Evolutionary conservation across 2,329 filamentous ascomycete genomes (phyloP).

Genomic region (Aspergillus sergii): DNA sequence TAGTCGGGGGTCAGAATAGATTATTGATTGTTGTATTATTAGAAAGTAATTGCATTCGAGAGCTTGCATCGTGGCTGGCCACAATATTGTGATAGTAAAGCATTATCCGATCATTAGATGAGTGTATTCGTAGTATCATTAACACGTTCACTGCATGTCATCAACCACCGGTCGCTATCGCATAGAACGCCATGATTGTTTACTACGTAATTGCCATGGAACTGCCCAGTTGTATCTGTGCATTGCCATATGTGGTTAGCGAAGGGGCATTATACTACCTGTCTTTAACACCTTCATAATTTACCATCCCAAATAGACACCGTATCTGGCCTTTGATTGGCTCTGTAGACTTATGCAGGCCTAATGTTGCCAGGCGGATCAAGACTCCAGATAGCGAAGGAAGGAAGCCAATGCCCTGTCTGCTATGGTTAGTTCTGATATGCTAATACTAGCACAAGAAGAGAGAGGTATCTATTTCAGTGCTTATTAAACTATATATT

Average conservation of each 20-base stretch:
- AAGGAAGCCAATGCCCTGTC: too few relatives aligned
- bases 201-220: neutral
- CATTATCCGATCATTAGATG: neutral
- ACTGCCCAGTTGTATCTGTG: too few relatives aligned
- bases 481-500: too few relatives aligned
- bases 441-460: too few relatives aligned
- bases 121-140: neutral
- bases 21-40: constrained; percentile 9
- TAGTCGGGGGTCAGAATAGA: constrained; percentile 20
- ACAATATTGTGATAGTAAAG: neutral
- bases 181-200: neutral
- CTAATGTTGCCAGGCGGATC: too few relatives aligned
- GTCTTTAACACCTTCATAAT: neutral
- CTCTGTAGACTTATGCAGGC: too few relatives aligned
- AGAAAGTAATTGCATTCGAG: neutral
- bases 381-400: too few relatives aligned
- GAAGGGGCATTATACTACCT: too few relatives aligned
- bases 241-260: too few relatives aligned
- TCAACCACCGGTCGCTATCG: too few relatives aligned
- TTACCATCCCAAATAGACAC: neutral
- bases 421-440: too few relatives aligned
- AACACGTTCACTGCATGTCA: neutral
- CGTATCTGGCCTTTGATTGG: neutral
- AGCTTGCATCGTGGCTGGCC: neutral
- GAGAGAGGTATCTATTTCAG: too few relatives aligned